A percentile compares a stretch with the other conserved stretches of the same genome.
Evolutionary conservation across 164 flowering plant genomes (phyloP).

Genomic region (Aristolochia fimbriata): DNA sequence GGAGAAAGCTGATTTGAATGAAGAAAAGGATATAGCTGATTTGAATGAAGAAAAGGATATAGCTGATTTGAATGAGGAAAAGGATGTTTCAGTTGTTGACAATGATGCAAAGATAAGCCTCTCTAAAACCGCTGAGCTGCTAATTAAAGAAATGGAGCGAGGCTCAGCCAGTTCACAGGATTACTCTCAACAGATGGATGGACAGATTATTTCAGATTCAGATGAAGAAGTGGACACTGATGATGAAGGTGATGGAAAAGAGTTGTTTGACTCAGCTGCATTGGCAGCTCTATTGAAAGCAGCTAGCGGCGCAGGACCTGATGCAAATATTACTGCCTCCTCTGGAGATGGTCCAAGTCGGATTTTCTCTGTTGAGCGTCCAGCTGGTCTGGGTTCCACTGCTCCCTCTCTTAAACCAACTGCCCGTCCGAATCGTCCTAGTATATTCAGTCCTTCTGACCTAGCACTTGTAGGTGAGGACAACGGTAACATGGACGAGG

Average conservation of each 20-base stretch:
- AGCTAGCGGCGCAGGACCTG: slow-evolving; percentile 20
- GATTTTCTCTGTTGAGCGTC: slow-evolving; percentile 84
- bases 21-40: background rate
- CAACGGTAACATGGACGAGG: slow-evolving; percentile 55
- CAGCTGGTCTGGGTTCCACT: slow-evolving; percentile 87
- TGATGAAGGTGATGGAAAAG: slow-evolving; percentile 67
- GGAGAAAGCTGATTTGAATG: too few relatives aligned
- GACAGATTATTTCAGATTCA: slow-evolving; percentile 75
- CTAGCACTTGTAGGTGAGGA: slow-evolving; percentile 25
- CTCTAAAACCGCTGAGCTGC: slow-evolving; percentile 55
- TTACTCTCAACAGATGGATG: slow-evolving; percentile 45
- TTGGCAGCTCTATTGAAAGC: slow-evolving; percentile 90
- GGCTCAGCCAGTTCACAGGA: slow-evolving; percentile 44
- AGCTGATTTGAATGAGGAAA: too few relatives aligned
- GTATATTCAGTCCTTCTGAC: slow-evolving; percentile 29
- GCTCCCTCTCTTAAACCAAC: slow-evolving; percentile 48
- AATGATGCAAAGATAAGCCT: slow-evolving; percentile 1
- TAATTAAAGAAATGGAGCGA: slow-evolving; percentile 61
- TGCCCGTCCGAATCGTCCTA: slow-evolving; percentile 40
- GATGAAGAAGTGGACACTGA: slow-evolving; percentile 88
- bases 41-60: too few relatives aligned
- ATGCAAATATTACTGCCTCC: slow-evolving; percentile 32
- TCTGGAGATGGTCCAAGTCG: slow-evolving; percentile 59
- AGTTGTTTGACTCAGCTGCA: slow-evolving; percentile 82
- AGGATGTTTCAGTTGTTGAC: background rate